Percentiles rank a stretch among this genome's conserved stretches.
Evolutionary conservation across 495 filamentous ascomycete genomes (phyloP).

Genomic region (Xylaria intraflava): DNA sequence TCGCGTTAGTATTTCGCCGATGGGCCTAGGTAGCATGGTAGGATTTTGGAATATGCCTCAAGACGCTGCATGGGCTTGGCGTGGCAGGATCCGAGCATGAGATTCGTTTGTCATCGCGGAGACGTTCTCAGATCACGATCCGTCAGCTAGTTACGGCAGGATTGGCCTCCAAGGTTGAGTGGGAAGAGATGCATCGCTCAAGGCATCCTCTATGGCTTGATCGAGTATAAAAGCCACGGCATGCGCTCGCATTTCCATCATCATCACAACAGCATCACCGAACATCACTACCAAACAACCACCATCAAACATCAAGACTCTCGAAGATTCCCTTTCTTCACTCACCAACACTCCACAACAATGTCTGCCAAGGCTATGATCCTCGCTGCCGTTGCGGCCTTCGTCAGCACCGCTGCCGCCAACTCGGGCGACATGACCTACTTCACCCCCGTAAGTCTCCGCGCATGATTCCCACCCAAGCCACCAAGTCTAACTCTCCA

Average conservation of each 20-base stretch:
- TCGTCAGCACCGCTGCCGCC: not conserved
- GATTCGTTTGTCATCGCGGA: too few relatives aligned
- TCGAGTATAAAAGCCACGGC: not conserved
- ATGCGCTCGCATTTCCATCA: not conserved
- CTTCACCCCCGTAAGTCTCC: conserved; percentile 1
- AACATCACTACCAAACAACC: not conserved
- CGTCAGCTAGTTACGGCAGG: too few relatives aligned
- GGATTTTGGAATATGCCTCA: too few relatives aligned
- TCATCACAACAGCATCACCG: not conserved
- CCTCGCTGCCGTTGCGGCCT: conserved; percentile 2
- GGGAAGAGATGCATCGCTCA: too few relatives aligned
- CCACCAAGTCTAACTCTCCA: not conserved
- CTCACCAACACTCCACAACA: not conserved
- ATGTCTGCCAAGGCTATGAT: conserved; percentile 3
- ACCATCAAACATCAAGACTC: not conserved
- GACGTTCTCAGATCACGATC: too few relatives aligned
- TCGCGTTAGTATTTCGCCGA: too few relatives aligned
- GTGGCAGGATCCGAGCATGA: too few relatives aligned
- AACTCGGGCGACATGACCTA: not conserved
- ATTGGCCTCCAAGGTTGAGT: too few relatives aligned
- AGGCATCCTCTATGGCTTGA: not conserved
- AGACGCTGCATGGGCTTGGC: too few relatives aligned
- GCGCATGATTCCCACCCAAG: not conserved
- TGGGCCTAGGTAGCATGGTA: too few relatives aligned
- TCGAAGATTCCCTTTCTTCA: not conserved